These are phyloP conservation scores for Monosporozyma siamensis DNA, from an alignment of 805 yeast genomes.

Conservation along the genomic window DNA sequence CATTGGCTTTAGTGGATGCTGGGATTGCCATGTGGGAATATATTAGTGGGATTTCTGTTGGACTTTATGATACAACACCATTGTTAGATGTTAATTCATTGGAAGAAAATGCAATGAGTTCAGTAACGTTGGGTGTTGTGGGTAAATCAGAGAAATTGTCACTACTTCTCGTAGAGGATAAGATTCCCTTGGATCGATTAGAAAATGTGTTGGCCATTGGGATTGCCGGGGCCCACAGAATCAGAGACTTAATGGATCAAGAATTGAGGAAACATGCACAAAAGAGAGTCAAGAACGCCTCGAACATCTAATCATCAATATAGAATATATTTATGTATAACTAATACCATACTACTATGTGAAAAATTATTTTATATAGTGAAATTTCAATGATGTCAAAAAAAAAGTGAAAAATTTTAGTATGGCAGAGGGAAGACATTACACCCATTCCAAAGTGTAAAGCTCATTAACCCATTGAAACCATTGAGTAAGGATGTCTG, in stretches of 20 bases:
- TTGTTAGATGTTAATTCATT: constrained; percentile 71
- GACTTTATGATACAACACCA: constrained; percentile 68
- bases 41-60: constrained; percentile 71
- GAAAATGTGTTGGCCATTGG: constrained; percentile 73
- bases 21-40: constrained; percentile 92
- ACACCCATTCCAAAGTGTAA: no score
- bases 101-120: constrained; percentile 79
- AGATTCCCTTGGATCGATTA: constrained; percentile 71
- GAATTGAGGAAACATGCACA: constrained; percentile 73
- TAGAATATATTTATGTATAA: no score
- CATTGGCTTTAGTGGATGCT: constrained; percentile 87
- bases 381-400: not conserved
- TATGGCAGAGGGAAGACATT: not conserved
- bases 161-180: constrained; percentile 68
- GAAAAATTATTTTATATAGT: no score
- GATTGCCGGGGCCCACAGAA: constrained; percentile 75
- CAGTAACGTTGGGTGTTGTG: constrained; percentile 71
- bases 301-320: not conserved
- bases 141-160: constrained; percentile 78
- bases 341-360: no score
- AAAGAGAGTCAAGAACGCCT: constrained; percentile 39
- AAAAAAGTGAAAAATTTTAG: constrained; percentile 3
- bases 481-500: constrained; percentile 1
- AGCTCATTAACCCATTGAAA: no score
- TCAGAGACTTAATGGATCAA: constrained; percentile 77